A percentile compares a stretch with the other conserved stretches of the same genome.
These are phyloP conservation scores for Gigaspora rosea DNA, from an alignment of 192 early-diverging fungal genomes.

Conservation along the genomic window DNA sequence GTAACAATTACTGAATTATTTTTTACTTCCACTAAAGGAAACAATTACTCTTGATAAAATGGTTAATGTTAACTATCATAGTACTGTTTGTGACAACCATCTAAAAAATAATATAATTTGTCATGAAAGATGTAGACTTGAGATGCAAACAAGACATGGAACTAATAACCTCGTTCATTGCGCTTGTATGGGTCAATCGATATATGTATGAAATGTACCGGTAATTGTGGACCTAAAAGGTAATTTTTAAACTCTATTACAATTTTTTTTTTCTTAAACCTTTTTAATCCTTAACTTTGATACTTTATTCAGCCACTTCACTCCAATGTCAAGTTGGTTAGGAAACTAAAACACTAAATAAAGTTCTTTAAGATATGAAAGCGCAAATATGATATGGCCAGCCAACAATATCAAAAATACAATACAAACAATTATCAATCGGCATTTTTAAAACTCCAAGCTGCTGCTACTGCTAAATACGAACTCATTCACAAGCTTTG, in stretches of 20 bases:
- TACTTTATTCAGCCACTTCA: background rate
- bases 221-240: conserved; percentile 3
- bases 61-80: background rate
- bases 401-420: background rate
- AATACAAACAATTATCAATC: background rate
- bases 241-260: background rate
- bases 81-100: background rate
- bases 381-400: background rate
- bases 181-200: background rate
- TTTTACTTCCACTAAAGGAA: background rate
- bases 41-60: background rate
- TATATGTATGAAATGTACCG: background rate
- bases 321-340: background rate
- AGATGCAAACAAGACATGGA: background rate
- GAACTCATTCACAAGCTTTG: too few species aligned
- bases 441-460: background rate
- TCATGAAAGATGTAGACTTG: background rate
- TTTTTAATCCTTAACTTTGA: too few species aligned
- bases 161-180: background rate
- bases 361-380: background rate
- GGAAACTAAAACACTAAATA: background rate
- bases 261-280: too few species aligned
- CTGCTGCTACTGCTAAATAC: background rate
- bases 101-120: background rate
- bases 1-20: background rate